Conservation (phyloP, 441 rosid species). For the Syzygium syzygioides region DNA sequence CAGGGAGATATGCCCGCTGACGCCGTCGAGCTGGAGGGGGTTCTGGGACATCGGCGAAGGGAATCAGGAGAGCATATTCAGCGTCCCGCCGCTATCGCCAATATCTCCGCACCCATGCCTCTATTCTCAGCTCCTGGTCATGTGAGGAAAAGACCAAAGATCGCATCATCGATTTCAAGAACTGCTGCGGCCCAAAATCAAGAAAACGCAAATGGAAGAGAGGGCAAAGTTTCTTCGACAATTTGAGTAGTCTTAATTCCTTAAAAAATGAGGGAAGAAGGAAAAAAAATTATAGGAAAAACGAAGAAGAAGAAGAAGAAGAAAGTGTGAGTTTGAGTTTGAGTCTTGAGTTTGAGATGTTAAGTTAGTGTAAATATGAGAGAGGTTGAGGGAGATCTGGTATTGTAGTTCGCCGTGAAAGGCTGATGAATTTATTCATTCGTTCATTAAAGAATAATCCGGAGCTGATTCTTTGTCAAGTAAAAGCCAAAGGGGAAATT, state of each 20-base stretch:
- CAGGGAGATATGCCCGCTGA: slow-evolving; percentile 16
- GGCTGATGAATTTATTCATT: not conserved
- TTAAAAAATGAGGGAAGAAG: not conserved
- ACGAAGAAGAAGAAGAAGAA: not conserved
- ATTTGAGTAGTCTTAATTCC: not conserved
- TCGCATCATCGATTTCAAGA: not conserved
- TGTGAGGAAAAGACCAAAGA: not conserved
- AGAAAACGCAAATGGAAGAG: not conserved
- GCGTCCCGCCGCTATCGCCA: slow-evolving; percentile 14
- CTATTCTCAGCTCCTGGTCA: not conserved
- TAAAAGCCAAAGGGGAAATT: not conserved
- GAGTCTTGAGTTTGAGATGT: not conserved
- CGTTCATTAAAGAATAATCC: not conserved
- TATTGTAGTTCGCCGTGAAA: not conserved
- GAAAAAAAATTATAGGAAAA: not conserved
- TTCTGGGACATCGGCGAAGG: slow-evolving; percentile 11
- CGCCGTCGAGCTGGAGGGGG: slow-evolving; percentile 10
- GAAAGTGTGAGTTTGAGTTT: not conserved
- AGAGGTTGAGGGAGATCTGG: not conserved
- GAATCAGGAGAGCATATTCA: slow-evolving; percentile 6
- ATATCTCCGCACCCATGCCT: slow-evolving; percentile 3
- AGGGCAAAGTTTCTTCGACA: not conserved
- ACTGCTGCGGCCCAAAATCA: not conserved
- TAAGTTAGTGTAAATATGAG: not conserved
- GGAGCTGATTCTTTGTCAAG: not conserved